Conservation (phyloP, 495 filamentous ascomycete genomes). For the Poronia punctata region DNA sequence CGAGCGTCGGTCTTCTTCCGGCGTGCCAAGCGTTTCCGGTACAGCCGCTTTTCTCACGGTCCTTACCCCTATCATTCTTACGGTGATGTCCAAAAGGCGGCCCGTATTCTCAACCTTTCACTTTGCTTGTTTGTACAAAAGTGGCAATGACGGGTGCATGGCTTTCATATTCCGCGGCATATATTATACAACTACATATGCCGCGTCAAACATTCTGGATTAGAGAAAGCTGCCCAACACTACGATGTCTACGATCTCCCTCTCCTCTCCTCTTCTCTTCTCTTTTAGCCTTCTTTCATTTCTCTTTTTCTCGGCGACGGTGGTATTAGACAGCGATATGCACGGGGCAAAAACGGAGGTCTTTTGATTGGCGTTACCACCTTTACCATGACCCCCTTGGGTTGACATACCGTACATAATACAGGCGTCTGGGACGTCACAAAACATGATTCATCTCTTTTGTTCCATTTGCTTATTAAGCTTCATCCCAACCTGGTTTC, state of each 20-base stretch:
- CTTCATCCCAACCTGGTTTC: no score
- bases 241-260: slow-evolving; percentile 16
- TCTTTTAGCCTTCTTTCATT: slow-evolving; percentile 1
- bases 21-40: background rate
- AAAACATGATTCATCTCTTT: slow-evolving; percentile 8
- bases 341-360: slow-evolving; percentile 6
- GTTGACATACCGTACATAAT: slow-evolving; percentile 9
- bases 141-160: no score
- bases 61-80: slow-evolving; percentile 4
- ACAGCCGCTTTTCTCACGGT: background rate
- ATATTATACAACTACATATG: no score
- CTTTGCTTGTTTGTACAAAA: no score
- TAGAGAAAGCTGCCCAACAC: slow-evolving; percentile 31
- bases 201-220: slow-evolving; percentile 22
- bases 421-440: slow-evolving; percentile 9
- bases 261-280: slow-evolving; percentile 3
- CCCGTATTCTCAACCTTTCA: no score
- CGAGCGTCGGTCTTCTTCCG: background rate
- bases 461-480: background rate
- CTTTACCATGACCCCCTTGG: slow-evolving; percentile 2
- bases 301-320: slow-evolving; percentile 7
- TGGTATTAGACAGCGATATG: slow-evolving; percentile 9
- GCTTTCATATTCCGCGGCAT: slow-evolving; percentile 6
- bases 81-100: slow-evolving; percentile 5
- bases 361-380: slow-evolving; percentile 7